A percentile compares a stretch with the other conserved stretches of the same genome.
Conservation (phyloP, 106 monocot genomes). For the Dendrobium nobile region DNA sequence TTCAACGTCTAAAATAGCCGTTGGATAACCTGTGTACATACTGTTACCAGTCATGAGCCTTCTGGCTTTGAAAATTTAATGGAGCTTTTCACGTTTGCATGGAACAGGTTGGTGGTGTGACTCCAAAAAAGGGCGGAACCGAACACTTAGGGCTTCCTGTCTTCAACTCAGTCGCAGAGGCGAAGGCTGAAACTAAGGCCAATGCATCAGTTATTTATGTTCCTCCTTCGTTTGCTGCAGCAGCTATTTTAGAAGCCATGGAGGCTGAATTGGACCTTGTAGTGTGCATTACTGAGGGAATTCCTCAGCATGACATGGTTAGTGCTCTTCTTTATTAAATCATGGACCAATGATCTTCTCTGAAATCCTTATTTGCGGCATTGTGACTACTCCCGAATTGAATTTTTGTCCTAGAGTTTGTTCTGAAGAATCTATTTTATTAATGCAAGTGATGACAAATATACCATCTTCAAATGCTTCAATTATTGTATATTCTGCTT, state of each 20-base stretch:
- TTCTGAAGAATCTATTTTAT: neutral
- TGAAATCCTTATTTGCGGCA: neutral
- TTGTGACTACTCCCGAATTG: neutral
- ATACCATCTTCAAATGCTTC: too few species aligned
- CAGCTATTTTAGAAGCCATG: constrained; percentile 91
- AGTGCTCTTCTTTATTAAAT: neutral
- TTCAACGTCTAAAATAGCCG: neutral
- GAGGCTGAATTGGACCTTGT: constrained; percentile 91
- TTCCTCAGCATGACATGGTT: constrained; percentile 95
- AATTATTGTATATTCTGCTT: too few species aligned
- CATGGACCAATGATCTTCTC: neutral
- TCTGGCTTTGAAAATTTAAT: neutral
- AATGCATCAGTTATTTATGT: constrained; percentile 96
- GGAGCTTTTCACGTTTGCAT: constrained; percentile 4
- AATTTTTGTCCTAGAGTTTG: neutral
- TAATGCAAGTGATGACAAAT: too few species aligned
- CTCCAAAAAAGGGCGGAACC: constrained; percentile 94
- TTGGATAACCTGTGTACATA: neutral
- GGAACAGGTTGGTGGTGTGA: constrained; percentile 83
- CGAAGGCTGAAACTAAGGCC: constrained; percentile 94
- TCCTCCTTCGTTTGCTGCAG: constrained; percentile 92
- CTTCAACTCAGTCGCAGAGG: constrained; percentile 87
- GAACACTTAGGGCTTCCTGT: constrained; percentile 91
- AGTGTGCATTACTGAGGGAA: constrained; percentile 86
- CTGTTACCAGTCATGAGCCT: neutral